Conservation (phyloP, 768 basidiomycete species). For the Mycena metata region DNA sequence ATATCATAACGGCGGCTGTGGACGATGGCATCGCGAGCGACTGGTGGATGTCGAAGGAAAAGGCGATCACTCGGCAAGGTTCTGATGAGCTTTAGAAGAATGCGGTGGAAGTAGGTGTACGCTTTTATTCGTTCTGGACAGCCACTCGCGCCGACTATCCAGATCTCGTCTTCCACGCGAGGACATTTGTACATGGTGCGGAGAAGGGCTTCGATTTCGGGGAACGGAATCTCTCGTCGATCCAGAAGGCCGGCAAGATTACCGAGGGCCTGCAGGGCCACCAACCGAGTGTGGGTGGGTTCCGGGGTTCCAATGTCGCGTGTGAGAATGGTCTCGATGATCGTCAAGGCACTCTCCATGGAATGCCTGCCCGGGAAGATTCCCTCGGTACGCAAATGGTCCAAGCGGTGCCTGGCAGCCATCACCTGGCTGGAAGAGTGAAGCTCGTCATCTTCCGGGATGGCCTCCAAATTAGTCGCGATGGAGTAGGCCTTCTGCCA, state of each 20-base stretch:
- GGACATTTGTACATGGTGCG: constrained; percentile 62
- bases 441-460: constrained; percentile 34
- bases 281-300: constrained; percentile 42
- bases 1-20: constrained; percentile 29
- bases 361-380: constrained; percentile 34
- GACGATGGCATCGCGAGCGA: constrained; percentile 29
- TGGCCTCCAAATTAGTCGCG: constrained; percentile 41
- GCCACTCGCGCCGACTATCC: constrained; percentile 49
- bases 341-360: constrained; percentile 47
- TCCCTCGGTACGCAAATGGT: constrained; percentile 35
- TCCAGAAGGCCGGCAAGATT: constrained; percentile 69
- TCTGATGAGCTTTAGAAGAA: constrained; percentile 57
- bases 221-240: constrained; percentile 60
- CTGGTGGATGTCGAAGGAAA: constrained; percentile 40
- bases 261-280: constrained; percentile 71
- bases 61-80: constrained; percentile 46
- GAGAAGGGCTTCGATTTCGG: constrained; percentile 60
- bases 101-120: constrained; percentile 62
- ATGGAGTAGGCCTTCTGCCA: constrained; percentile 60
- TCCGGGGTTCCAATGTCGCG: constrained; percentile 41
- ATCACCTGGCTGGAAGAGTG: constrained; percentile 30
- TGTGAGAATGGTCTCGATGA: constrained; percentile 51
- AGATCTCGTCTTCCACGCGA: constrained; percentile 53
- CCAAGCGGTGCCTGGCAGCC: constrained; percentile 21
- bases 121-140: constrained; percentile 52